Evolutionary conservation across 1,284 basidiomycete species (phyloP), one percentile per base, ranked within the genome.

Genomic region (Xerocomus nothofagi): DNA sequence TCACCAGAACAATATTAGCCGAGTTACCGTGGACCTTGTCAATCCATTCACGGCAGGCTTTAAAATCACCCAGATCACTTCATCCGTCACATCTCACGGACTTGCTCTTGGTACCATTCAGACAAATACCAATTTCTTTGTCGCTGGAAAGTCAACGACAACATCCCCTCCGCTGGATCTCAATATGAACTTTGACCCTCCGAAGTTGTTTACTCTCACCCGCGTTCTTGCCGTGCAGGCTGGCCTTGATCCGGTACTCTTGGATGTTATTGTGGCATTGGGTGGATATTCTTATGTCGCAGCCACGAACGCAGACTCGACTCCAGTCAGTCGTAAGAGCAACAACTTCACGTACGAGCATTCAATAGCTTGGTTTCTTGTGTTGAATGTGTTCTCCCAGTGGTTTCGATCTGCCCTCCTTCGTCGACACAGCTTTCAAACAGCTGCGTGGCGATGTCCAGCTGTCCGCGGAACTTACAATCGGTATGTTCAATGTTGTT

Each of bases 1-100:
- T 17, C 67, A 72, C 37, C 67, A 66, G 47, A 79, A 86, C 62
- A 83, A 89, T 66, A 75, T 88, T 44, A 80, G 82, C 37, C 79
- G 86, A 58, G 81, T 87, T 49, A 75, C 76, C 17, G 88, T 91
- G 36, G 67, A 73, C 41, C 73, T 91, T 24, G 71, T 64, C 52
- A 91, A 91, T 62, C 88, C 87, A 4, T 91, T 91, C 71, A 81
- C 78, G 2, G 71, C 84, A 6, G 70, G 71, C 21, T 73, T 91
- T 31, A 65, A 72, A 27, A 81, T 91, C 57, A 85, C 80, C 4
- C 71, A 73, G 48, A 81, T 91, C 54, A 68, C 72, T n/a, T 84
- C 86, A 6, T 81, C 74, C 38, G 81, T 91, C 44, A 78, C 76
- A 8, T 78, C 81, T 18, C 81, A 80, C 54, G 86, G 84, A 2